These are phyloP conservation scores for Patellifolia procumbens DNA, from an alignment of 179 eudicot genomes.

Conservation along the genomic window DNA sequence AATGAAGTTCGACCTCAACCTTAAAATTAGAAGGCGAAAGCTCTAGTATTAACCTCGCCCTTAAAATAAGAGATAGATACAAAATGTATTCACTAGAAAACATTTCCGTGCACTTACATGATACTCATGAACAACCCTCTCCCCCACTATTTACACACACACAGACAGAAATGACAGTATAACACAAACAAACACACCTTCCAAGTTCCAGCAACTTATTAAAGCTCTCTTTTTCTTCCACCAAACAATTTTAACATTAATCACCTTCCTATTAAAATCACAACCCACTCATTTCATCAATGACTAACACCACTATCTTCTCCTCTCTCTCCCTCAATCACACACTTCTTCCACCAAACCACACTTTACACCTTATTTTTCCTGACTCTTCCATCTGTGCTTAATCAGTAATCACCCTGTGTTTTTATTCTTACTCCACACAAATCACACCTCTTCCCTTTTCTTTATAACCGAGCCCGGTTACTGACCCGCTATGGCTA, in stretches of 20 bases:
- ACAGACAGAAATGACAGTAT: background rate
- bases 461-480: background rate
- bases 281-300: slow-evolving; percentile 27
- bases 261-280: slow-evolving; percentile 21
- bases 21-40: too few species aligned
- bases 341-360: slow-evolving; percentile 25
- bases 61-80: too few species aligned
- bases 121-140: too few species aligned
- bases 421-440: background rate
- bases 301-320: slow-evolving; percentile 16
- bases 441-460: background rate
- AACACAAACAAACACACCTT: background rate
- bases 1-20: too few species aligned
- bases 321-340: background rate
- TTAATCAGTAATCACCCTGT: slow-evolving; percentile 5
- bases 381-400: slow-evolving; percentile 12
- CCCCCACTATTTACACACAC: too few species aligned
- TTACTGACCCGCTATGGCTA: slow-evolving; percentile 31
- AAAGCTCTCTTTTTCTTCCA: background rate
- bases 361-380: slow-evolving; percentile 13
- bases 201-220: background rate
- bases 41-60: too few species aligned
- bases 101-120: too few species aligned
- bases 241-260: slow-evolving; percentile 3
- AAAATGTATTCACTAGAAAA: too few species aligned